Evolutionary conservation across 306 rosid genomes (phyloP).

Genomic region (Pterocarpus santalinus): DNA sequence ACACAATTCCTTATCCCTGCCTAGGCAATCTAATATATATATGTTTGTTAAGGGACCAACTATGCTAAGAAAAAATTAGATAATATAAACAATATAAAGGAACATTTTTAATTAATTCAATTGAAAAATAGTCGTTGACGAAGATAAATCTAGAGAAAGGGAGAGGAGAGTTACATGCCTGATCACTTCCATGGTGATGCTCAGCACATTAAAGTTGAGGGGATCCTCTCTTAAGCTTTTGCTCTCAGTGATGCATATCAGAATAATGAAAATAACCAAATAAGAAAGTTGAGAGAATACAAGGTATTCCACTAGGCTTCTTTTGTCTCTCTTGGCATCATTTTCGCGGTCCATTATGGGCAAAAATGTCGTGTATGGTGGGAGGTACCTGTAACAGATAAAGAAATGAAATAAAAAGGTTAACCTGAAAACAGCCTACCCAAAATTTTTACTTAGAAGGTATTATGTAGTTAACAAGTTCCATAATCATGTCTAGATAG

Average conservation of each 20-base stretch:
- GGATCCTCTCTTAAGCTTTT: slow-evolving; percentile 71
- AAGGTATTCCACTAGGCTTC: slow-evolving; percentile 44
- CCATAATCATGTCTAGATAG: background rate
- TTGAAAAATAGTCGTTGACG: background rate
- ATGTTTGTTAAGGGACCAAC: too few species aligned
- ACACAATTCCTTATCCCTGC: too few species aligned
- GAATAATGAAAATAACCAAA: slow-evolving; percentile 63
- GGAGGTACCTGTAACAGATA: slow-evolving; percentile 64
- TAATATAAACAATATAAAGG: background rate
- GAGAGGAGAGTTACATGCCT: slow-evolving; percentile 42
- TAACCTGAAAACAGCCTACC: background rate
- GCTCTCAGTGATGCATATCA: slow-evolving; percentile 73
- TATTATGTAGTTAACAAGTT: background rate
- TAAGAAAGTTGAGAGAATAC: slow-evolving; percentile 70
- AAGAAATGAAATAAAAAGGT: background rate
- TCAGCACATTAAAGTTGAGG: slow-evolving; percentile 72
- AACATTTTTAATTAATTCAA: background rate
- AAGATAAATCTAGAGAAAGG: background rate
- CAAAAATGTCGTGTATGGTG: slow-evolving; percentile 62
- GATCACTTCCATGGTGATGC: slow-evolving; percentile 67
- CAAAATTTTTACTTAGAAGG: background rate
- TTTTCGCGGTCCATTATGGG: slow-evolving; percentile 42
- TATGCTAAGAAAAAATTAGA: too few species aligned
- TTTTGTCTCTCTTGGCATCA: slow-evolving; percentile 10
- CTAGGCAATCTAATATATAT: too few species aligned